phyloP scores from a whole-genome alignment of 2,329 filamentous ascomycete species.

The Trichoderma gracile region DNA sequence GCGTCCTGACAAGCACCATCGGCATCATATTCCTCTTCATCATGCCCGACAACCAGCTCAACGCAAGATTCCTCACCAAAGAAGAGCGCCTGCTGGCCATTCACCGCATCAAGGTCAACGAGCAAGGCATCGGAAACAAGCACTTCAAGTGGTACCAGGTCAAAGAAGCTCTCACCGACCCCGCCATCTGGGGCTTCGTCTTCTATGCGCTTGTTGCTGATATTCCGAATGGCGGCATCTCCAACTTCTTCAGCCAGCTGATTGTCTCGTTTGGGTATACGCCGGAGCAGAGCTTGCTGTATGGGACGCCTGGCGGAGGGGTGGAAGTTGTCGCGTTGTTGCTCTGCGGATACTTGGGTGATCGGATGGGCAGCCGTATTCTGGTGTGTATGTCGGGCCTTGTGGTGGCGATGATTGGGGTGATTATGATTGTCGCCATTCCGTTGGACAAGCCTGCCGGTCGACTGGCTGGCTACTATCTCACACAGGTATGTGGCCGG shows the following conservation, averaged over 20 bases:
- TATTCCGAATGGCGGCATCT: constrained; percentile 28
- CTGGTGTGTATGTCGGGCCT: constrained; percentile 27
- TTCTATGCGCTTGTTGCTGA: constrained; percentile 18
- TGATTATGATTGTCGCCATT: constrained; percentile 29
- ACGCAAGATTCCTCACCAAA: constrained; percentile 23
- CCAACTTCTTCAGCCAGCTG: constrained; percentile 44
- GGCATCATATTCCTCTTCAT: constrained; percentile 23
- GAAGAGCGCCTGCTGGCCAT: constrained; percentile 27
- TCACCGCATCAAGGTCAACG: constrained; percentile 59
- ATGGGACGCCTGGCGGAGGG: constrained; percentile 65
- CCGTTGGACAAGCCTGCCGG: constrained; percentile 50
- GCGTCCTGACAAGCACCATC: constrained; percentile 21
- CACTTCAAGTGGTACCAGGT: constrained; percentile 66
- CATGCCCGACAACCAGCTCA: constrained; percentile 26
- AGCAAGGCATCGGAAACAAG: constrained; percentile 69
- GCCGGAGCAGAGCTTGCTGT: constrained; percentile 60
- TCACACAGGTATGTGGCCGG: constrained; percentile 35
- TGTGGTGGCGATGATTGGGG: constrained; percentile 41
- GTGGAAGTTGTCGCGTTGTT: constrained; percentile 63
- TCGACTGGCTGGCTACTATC: constrained; percentile 62
- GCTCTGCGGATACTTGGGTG: constrained; percentile 43
- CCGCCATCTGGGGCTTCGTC: constrained; percentile 22
- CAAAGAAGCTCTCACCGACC: constrained; percentile 30
- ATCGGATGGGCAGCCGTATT: constrained; percentile 25
- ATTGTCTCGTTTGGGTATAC: constrained; percentile 63